Conservation (phyloP, 2,329 filamentous ascomycete species). For the Ramularia collo-cygni region DNA sequence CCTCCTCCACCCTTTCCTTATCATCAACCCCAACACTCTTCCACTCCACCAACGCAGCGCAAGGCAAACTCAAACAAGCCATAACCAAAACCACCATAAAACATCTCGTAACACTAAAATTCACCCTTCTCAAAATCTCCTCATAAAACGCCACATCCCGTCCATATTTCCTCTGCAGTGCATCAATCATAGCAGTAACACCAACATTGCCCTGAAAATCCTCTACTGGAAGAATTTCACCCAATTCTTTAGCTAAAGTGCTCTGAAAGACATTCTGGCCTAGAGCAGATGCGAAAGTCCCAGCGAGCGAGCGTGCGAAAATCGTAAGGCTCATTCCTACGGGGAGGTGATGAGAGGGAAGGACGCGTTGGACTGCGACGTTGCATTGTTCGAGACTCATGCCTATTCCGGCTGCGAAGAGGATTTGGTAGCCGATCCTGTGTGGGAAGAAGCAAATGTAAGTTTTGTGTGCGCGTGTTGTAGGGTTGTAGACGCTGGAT, state of each 20-base stretch:
- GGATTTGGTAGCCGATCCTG: constrained; percentile 18
- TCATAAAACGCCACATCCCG: neutral
- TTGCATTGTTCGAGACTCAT: constrained; percentile 10
- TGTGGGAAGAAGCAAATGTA: constrained; percentile 11
- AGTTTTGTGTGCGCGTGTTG: neutral
- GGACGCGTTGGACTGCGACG: constrained; percentile 11
- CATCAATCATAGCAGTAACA: constrained; percentile 1
- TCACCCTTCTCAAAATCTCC: constrained; percentile 1
- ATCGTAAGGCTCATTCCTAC: constrained; percentile 7
- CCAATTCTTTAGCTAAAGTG: neutral
- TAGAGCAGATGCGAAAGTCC: constrained; percentile 5
- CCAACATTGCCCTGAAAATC: neutral
- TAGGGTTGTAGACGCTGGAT: too few species aligned
- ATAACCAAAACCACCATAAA: constrained; percentile 10
- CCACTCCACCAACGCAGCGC: constrained; percentile 8
- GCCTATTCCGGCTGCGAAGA: constrained; percentile 11
- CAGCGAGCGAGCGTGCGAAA: constrained; percentile 8
- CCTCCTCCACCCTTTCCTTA: too few species aligned
- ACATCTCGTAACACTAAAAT: constrained; percentile 2
- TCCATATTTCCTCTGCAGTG: neutral
- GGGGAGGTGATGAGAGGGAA: constrained; percentile 7
- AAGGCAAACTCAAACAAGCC: constrained; percentile 4
- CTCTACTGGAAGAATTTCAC: constrained; percentile 26
- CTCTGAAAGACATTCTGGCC: constrained; percentile 10
- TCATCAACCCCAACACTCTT: too few species aligned